Evolutionary conservation across 768 basidiomycete genomes (phyloP).

Genomic region (Fomitopsis serialis): DNA sequence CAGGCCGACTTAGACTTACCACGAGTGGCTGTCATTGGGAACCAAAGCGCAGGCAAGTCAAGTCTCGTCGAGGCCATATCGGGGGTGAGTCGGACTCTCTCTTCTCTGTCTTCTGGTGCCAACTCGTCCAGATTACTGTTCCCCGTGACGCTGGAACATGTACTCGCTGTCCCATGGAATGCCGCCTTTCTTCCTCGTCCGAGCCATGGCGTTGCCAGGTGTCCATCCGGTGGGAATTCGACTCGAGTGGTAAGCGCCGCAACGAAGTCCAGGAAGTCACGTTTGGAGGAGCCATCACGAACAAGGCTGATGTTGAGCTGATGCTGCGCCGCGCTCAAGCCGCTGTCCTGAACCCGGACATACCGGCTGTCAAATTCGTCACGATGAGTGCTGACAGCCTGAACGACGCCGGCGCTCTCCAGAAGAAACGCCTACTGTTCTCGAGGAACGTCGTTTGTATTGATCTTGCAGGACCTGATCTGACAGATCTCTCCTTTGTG

Average conservation of each 20-base stretch:
- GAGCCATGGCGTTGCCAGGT: slow-evolving; percentile 28
- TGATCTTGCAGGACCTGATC: slow-evolving; percentile 19
- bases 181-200: slow-evolving; percentile 21
- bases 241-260: slow-evolving; percentile 23
- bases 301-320: slow-evolving; percentile 43
- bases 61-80: slow-evolving; percentile 47
- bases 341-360: slow-evolving; percentile 46
- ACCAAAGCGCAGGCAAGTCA: slow-evolving; percentile 45
- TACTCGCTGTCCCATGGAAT: slow-evolving; percentile 36
- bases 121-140: slow-evolving; percentile 11
- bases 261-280: slow-evolving; percentile 20
- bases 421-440: slow-evolving; percentile 9
- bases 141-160: slow-evolving; percentile 35
- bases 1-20: slow-evolving; percentile 44
- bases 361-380: slow-evolving; percentile 21
- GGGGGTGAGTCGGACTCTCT: slow-evolving; percentile 27
- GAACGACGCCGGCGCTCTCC: neutral
- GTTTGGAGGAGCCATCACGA: slow-evolving; percentile 39
- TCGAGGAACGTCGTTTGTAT: slow-evolving; percentile 23
- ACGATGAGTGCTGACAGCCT: slow-evolving; percentile 1
- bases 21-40: slow-evolving; percentile 44
- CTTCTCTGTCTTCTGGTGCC: neutral
- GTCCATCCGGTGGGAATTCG: slow-evolving; percentile 38
- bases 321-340: slow-evolving; percentile 57
- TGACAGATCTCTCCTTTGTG: slow-evolving; percentile 22